These are phyloP conservation scores for Saccharomycopsis oosterbeekiorum DNA, from an alignment of 805 yeast species.

Conservation along the genomic window DNA sequence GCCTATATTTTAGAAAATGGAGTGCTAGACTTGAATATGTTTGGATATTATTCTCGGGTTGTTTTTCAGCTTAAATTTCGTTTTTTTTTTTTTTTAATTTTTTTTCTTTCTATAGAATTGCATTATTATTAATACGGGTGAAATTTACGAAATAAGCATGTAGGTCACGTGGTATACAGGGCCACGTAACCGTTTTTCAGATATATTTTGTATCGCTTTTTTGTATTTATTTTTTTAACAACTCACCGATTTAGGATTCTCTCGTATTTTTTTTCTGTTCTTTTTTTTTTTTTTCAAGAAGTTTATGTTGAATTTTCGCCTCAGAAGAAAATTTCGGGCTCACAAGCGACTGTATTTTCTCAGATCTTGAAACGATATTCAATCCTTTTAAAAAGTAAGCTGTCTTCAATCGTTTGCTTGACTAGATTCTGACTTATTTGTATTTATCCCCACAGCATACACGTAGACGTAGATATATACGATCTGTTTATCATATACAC, in stretches of 20 bases:
- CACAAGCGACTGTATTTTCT: neutral
- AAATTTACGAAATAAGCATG: neutral
- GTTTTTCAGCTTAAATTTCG: conserved; percentile 4
- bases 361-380: conserved; percentile 1
- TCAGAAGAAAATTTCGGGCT: neutral
- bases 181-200: neutral
- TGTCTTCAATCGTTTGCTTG: neutral
- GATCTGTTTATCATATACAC: neutral
- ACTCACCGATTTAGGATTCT: neutral
- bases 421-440: neutral
- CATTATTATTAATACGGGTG: neutral
- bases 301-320: neutral
- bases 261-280: neutral
- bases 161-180: neutral
- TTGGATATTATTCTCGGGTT: conserved; percentile 1
- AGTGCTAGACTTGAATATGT: too few relatives aligned
- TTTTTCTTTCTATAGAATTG: neutral
- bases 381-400: neutral
- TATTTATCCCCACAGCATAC: neutral
- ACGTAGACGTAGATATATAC: neutral
- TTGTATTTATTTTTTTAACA: neutral
- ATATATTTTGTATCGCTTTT: neutral
- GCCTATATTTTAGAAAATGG: neutral
- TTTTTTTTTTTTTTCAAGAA: neutral
- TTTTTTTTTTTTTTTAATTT: conserved; percentile 3